These are phyloP conservation scores for Vicia faba DNA, from an alignment of 306 rosid species.

Conservation along the genomic window DNA sequence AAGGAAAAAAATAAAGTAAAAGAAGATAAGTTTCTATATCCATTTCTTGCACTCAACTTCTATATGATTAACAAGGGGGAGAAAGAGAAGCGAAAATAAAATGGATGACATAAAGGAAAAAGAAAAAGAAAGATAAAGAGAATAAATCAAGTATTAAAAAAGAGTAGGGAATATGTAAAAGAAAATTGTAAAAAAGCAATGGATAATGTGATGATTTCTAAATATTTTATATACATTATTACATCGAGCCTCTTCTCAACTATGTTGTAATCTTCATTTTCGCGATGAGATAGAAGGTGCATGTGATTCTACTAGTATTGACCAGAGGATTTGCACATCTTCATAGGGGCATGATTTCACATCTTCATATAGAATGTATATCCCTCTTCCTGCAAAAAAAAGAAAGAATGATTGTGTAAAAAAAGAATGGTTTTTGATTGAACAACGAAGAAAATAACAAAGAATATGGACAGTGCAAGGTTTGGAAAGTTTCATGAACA, in stretches of 20 bases:
- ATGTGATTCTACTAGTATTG: constrained; percentile 82
- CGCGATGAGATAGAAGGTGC: constrained; percentile 51
- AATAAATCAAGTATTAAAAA: neutral
- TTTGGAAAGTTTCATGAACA: constrained; percentile 30
- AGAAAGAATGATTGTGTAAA: neutral
- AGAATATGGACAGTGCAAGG: constrained; percentile 14
- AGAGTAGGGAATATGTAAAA: neutral
- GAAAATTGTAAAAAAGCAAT: neutral
- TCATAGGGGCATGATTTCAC: constrained; percentile 84
- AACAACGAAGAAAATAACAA: neutral
- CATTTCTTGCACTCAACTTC: constrained; percentile 3
- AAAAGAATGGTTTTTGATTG: neutral
- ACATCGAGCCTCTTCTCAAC: constrained; percentile 35
- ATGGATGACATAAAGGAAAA: neutral
- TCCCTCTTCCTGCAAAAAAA: constrained; percentile 67
- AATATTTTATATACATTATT: constrained; percentile 35
- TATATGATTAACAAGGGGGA: neutral
- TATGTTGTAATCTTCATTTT: constrained; percentile 43
- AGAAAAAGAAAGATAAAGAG: neutral
- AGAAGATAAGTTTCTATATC: neutral
- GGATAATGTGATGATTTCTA: neutral
- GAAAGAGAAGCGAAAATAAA: neutral
- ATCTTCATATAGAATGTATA: constrained; percentile 89
- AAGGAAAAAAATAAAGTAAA: constrained; percentile 26
- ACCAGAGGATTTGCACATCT: constrained; percentile 92